A percentile compares a stretch with the other conserved stretches of the same genome.
Evolutionary conservation across 2,329 filamentous ascomycete species (phyloP).

Genomic region (Penicillium sclerotiorum): DNA sequence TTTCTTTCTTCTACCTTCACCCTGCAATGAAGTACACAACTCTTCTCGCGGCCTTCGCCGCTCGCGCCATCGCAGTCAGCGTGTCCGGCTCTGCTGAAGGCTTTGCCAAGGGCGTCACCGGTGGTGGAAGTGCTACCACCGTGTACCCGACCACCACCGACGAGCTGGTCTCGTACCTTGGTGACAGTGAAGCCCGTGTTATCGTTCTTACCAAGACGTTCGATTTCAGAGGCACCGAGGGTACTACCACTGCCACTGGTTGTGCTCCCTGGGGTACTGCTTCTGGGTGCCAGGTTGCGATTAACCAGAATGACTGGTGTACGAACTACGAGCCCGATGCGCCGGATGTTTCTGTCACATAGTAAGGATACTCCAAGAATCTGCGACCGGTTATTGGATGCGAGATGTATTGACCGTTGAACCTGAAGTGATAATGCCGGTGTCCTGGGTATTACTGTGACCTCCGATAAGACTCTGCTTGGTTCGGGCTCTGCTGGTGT

Average conservation of each 20-base stretch:
- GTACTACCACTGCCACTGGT: conserved; percentile 53
- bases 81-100: conserved; percentile 47
- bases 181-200: conserved; percentile 55
- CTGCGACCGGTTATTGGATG: neutral
- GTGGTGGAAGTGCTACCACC: conserved; percentile 58
- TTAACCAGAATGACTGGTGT: conserved; percentile 64
- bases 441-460: conserved; percentile 54
- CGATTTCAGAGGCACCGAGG: conserved; percentile 57
- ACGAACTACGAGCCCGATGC: conserved; percentile 60
- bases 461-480: conserved; percentile 61
- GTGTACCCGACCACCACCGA: conserved; percentile 57
- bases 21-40: conserved; percentile 20
- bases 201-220: conserved; percentile 51
- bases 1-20: conserved; percentile 2
- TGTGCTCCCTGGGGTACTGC: conserved; percentile 62
- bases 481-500: conserved; percentile 57
- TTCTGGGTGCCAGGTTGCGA: conserved; percentile 59
- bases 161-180: conserved; percentile 63
- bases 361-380: conserved; percentile 19
- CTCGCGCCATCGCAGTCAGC: conserved; percentile 23
- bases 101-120: conserved; percentile 60
- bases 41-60: conserved; percentile 22
- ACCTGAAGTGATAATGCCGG: conserved; percentile 55
- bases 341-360: conserved; percentile 47
- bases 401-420: no score